Evolutionary conservation across 257 asterid genomes (phyloP), one percentile per base, ranked within the genome.

Genomic region (Solanum lycopersicoides): DNA sequence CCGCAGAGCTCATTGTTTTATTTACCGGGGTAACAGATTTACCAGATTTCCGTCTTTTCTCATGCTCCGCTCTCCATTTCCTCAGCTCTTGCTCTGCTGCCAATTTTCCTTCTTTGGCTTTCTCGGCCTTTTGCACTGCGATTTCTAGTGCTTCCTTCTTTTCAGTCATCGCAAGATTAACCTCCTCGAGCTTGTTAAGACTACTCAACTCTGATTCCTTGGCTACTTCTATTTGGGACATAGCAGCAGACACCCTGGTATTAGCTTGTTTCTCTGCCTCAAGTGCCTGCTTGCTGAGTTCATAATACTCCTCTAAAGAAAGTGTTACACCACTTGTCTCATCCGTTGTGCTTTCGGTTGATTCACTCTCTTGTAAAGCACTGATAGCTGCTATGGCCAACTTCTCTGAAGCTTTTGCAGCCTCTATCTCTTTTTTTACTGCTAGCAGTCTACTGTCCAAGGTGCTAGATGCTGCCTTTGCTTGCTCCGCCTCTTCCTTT

Each of bases 341-440:
- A 1, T 88, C 86, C 3, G 83, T 76, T 21, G 87, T 88, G 83
- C 73, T 89, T 87, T 88, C 86, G 41, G 91, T 87, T 18, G 94
- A 87, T 84, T 94, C 95, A 35, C 96, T 94, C 92, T 93, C 95
- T 66, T 82, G 80, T 84, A 93, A 88, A 1, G 95, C 96, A 23
- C 88, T 93, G 77, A 93, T 93, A 84, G 95, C 98, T 9, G 98
- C 97, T 35, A 95, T 35, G 5, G 98, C 99, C 90, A 96, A 76
- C 85, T 93, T 94, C 92, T 95, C 98, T 0, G 97, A 93, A 63
- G 98, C 97, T 90, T 91, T 94, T 23, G 98, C 95, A 8, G 98
- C 98, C 90, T 96, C 98, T 41, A 95, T 95, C 92, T 96, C 98
- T 94, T 94, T 95, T 53, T 88, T 92, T 37, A 98, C 94, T 10